phyloP scores from a whole-genome alignment of 805 yeast species.

The Yarrowia sp. region DNA sequence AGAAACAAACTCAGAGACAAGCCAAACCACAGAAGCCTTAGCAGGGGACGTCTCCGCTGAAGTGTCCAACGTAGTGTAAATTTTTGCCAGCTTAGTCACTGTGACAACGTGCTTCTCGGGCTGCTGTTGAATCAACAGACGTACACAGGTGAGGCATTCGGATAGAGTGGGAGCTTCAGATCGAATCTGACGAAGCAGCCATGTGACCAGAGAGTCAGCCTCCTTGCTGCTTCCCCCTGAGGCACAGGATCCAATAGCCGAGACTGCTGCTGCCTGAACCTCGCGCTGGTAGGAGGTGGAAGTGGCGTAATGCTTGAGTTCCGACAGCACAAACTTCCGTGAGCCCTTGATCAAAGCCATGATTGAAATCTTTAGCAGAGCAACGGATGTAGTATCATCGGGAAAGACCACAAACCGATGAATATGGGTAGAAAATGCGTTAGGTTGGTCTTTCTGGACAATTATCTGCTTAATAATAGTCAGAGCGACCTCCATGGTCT shows the following conservation, averaged over 20 bases:
- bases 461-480: conserved; percentile 11
- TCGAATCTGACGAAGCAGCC: conserved; percentile 57
- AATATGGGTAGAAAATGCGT: conserved; percentile 9
- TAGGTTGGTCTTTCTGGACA: conserved; percentile 6
- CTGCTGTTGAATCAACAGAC: conserved; percentile 66
- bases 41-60: conserved; percentile 44
- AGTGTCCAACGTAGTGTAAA: conserved; percentile 30
- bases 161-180: conserved; percentile 40
- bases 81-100: conserved; percentile 48
- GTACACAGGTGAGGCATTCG: conserved; percentile 67
- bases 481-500: not conserved
- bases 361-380: conserved; percentile 11
- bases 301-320: conserved; percentile 56
- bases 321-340: conserved; percentile 35
- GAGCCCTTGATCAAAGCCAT: not conserved
- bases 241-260: conserved; percentile 61
- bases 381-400: not conserved
- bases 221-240: conserved; percentile 34
- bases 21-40: conserved; percentile 82
- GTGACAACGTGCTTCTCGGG: conserved; percentile 53
- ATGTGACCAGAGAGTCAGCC: conserved; percentile 46
- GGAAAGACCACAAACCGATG: conserved; percentile 19
- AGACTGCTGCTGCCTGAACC: conserved; percentile 49
- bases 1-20: conserved; percentile 74
- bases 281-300: conserved; percentile 32